phyloP scores from a whole-genome alignment of 352 stramenopile species.

The Phytophthora quininea region DNA sequence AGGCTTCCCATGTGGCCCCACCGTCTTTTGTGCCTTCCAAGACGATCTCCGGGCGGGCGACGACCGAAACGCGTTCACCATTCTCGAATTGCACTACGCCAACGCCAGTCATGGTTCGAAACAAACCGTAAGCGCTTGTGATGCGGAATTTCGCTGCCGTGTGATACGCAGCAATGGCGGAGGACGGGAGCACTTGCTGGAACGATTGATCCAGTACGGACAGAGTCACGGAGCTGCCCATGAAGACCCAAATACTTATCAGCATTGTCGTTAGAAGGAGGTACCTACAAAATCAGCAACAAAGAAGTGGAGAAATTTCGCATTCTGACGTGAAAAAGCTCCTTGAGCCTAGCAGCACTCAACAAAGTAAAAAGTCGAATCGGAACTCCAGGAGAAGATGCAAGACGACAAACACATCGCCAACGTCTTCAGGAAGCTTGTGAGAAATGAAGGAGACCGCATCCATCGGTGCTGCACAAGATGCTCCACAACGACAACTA shows the following conservation, averaged over 20 bases:
- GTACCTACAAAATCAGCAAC: conserved; percentile 1
- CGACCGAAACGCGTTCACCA: conserved; percentile 49
- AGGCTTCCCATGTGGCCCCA: conserved; percentile 63
- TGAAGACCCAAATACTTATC: conserved; percentile 41
- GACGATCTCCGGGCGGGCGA: conserved; percentile 90
- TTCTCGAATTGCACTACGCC: conserved; percentile 42
- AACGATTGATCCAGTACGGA: conserved; percentile 47
- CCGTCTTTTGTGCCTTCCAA: conserved; percentile 72
- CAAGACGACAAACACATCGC: too few relatives aligned
- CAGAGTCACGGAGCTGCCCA: conserved; percentile 44
- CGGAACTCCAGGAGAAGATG: too few relatives aligned
- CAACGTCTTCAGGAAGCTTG: too few relatives aligned
- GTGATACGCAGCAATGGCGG: conserved; percentile 34
- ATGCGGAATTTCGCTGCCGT: conserved; percentile 42
- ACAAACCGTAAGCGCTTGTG: conserved; percentile 86
- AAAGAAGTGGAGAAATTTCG: conserved; percentile 19
- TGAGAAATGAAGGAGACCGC: too few relatives aligned
- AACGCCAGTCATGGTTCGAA: conserved; percentile 91
- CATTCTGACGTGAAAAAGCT: conserved; percentile 40
- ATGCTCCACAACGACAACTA: too few relatives aligned
- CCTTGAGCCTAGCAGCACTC: too few relatives aligned
- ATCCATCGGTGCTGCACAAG: too few relatives aligned
- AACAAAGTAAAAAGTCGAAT: too few relatives aligned
- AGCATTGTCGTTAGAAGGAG: conserved; percentile 26
- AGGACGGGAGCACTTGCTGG: conserved; percentile 39